These are phyloP conservation scores for Fusarium anguioides DNA, from an alignment of 2,329 filamentous ascomycete species.

Conservation along the genomic window DNA sequence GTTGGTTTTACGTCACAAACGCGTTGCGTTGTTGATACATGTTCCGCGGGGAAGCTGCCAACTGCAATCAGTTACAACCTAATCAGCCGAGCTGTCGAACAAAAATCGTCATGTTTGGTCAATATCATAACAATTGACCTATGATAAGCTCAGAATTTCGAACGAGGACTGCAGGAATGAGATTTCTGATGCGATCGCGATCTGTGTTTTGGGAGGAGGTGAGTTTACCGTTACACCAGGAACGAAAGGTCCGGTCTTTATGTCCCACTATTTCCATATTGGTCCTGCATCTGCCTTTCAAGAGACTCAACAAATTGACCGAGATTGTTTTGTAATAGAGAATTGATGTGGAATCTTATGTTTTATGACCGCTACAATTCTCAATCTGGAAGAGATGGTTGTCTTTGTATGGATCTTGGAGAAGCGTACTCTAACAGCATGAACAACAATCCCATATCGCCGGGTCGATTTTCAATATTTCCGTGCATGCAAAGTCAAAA, in stretches of 20 bases:
- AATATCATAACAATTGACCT: neutral
- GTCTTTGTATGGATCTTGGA: slow-evolving; percentile 1
- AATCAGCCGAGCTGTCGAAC: neutral
- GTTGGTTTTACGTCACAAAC: slow-evolving; percentile 40
- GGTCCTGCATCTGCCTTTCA: neutral
- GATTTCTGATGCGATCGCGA: slow-evolving; percentile 2
- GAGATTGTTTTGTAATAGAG: slow-evolving; percentile 8
- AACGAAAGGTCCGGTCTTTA: slow-evolving; percentile 16
- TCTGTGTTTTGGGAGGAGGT: neutral
- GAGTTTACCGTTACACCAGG: slow-evolving; percentile 2
- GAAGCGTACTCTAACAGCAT: neutral
- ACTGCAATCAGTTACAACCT: neutral
- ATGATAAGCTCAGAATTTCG: slow-evolving; percentile 9
- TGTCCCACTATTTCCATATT: slow-evolving; percentile 10
- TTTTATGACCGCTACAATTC: slow-evolving; percentile 23
- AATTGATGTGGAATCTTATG: slow-evolving; percentile 22
- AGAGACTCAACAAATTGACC: neutral
- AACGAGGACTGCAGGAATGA: neutral
- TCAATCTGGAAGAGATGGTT: neutral
- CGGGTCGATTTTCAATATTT: slow-evolving; percentile 8
- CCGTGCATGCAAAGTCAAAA: neutral
- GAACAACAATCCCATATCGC: slow-evolving; percentile 1
- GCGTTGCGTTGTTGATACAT: slow-evolving; percentile 8
- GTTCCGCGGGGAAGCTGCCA: neutral
- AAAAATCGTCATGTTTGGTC: slow-evolving; percentile 24